Base-by-base conservation (phyloP, 2,329 filamentous ascomycete species). In the Claviceps sp. region DNA sequence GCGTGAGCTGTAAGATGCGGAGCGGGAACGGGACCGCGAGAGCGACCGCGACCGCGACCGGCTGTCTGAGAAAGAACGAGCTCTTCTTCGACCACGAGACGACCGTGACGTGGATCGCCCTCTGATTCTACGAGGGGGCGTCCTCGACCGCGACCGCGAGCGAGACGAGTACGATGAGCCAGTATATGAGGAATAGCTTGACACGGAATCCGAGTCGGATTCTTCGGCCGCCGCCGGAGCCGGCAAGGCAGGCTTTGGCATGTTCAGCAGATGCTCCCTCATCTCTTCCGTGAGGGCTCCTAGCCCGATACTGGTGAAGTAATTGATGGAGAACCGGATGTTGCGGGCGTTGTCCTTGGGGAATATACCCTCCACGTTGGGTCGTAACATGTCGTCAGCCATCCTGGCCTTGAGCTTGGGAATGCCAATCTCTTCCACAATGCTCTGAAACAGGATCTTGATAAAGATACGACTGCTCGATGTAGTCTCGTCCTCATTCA, bases 281-380 rank as follows among this genome's bases (percentile, higher is more conserved):
- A 96, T 95, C 58, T 89, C 87, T 65, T 98, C 93, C 2, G 93
- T 98, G 55, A 98, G 77, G 24, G 81, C 82, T 64, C 93, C 93
- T 87, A 98, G 94, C 54, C 90, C 89, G 61, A 98, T 95, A 62
- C 89, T 93, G 9, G 93, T 98, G 67, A 98, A 97, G 76, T 96
- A 98, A 70, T 98, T 98, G 82, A 98, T 95, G 49, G 90, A 88
- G 74, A 98, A 98, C 51, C 91, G 83, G 41, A 90, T 89, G 68
- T 96, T 93, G 63, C 87, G 84, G 24, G 89, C 81, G 62, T 89
- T 88, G 65, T 97, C 90, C 55, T 75, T 84, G 0, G 93, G 93
- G 75, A 98, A 97, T 44, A 98, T 72, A 34, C 91, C 91, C 41
- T 84, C 81, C 54, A 96, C 81, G 64, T 80, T 86, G 48, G 89